Percentiles rank a stretch among this genome's conserved stretches.
phyloP scores from a whole-genome alignment of 306 rosid genomes.

The Corylus avellana region DNA sequence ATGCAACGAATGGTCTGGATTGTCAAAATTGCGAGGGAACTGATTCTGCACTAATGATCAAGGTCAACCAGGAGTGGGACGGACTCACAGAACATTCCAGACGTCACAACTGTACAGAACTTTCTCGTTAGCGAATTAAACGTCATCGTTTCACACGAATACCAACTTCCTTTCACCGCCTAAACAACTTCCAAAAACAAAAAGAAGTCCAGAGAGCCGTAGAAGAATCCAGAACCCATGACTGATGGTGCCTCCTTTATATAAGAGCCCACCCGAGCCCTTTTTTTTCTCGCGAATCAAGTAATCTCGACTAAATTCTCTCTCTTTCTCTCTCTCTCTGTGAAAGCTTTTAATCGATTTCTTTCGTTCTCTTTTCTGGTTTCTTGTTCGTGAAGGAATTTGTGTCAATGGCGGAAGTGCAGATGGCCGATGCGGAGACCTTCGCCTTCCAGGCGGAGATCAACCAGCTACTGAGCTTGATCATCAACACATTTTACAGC shows the following conservation, averaged over 20 bases:
- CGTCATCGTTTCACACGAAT: neutral
- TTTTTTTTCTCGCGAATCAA: neutral
- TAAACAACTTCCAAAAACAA: neutral
- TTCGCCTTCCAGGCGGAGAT: constrained; percentile 40
- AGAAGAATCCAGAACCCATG: constrained; percentile 48
- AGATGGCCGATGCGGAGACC: constrained; percentile 25
- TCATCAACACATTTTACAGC: constrained; percentile 41
- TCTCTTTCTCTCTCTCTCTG: neutral
- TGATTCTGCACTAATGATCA: no score
- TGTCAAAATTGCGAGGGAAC: no score
- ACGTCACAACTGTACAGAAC: neutral
- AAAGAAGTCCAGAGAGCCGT: constrained; percentile 32
- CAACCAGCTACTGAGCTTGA: constrained; percentile 39
- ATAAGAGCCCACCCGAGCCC: neutral
- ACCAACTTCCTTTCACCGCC: constrained; percentile 4
- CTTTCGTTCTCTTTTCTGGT: no score
- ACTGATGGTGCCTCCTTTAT: neutral
- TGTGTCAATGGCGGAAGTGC: constrained; percentile 22
- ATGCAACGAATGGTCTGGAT: no score
- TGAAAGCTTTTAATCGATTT: no score
- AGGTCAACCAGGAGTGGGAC: neutral
- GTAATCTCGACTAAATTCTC: neutral
- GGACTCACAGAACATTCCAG: constrained; percentile 19
- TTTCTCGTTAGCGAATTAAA: constrained; percentile 1
- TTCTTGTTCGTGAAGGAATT: no score